Evolutionary conservation across 768 basidiomycete species (phyloP), one percentile per base, ranked within the genome.

Genomic region (Pulveroboletus sp.): DNA sequence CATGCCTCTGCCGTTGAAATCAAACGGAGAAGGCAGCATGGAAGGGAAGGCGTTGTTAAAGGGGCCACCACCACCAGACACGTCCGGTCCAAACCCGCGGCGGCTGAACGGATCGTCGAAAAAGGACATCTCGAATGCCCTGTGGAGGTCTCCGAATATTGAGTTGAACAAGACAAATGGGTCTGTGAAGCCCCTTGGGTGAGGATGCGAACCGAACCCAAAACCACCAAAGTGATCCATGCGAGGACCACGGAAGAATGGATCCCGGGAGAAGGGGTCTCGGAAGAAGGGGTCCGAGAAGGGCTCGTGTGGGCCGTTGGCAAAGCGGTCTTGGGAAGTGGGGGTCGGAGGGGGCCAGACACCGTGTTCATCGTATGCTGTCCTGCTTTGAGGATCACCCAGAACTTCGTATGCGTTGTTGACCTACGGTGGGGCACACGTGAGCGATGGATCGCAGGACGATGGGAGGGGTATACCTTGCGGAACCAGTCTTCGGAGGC

Each of bases 371-470:
- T 91, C 89, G 62, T 89, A 90, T 10, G 76, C 76, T 58, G 69
- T 73, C 43, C 86, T 79, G 49, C 77, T 89, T 44, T 76, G 67
- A 2, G 76, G 58, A 58, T 91, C 80, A 43, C 63, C 81, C 45
- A 91, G 66, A 2, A 91, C 78, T 62, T 90, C 87, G 57, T 89
- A 90, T 24, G 87, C 87, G 52, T 87, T 84, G 56, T 83, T 86
- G 38, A 89, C 78, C 84, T 89, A 46, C 33, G 40, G 27, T 36
- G 36, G 29, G 19, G 23, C 6, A 19, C 29, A 2, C 20, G 24
- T 52, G 25, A 43, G 45, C 5, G 3, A 31, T 36, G 7, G 11
- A 40, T 32, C 17, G 13, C 1, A n/a, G 27, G 19, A 33, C 19
- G 20, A 24, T 6, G 21, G 32, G 43, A 35, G 55, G 36, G 2